These are phyloP conservation scores for Yarrowia sp. DNA, from an alignment of 805 yeast genomes.

Conservation along the genomic window DNA sequence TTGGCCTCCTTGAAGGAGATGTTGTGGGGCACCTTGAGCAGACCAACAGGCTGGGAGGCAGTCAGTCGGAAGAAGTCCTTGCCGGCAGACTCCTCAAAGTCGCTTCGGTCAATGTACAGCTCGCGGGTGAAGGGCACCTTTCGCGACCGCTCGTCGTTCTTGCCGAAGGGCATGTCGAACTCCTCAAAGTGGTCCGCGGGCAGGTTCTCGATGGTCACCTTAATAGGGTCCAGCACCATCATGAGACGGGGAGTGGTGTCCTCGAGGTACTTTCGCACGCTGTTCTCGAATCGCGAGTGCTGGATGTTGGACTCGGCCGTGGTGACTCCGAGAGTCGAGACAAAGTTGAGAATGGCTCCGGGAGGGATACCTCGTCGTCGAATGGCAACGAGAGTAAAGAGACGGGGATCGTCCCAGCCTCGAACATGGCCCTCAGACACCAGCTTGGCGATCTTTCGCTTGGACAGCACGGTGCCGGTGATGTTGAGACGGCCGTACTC, in stretches of 20 bases:
- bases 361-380: slow-evolving; percentile 99
- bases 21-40: slow-evolving; percentile 85
- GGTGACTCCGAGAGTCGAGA: slow-evolving; percentile 95
- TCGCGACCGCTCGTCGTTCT: slow-evolving; percentile 66
- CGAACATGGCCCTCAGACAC: slow-evolving; percentile 79
- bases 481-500: slow-evolving; percentile 96
- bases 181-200: slow-evolving; percentile 68
- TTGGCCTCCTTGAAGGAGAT: slow-evolving; percentile 69
- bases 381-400: slow-evolving; percentile 90
- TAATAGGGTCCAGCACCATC: slow-evolving; percentile 87
- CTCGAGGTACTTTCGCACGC: slow-evolving; percentile 85
- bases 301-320: slow-evolving; percentile 91
- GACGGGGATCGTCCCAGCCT: slow-evolving; percentile 98
- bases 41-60: slow-evolving; percentile 91
- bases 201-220: slow-evolving; percentile 77
- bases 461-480: slow-evolving; percentile 90
- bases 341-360: slow-evolving; percentile 89
- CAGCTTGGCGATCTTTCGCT: slow-evolving; percentile 91
- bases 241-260: slow-evolving; percentile 89
- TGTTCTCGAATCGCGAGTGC: slow-evolving; percentile 80
- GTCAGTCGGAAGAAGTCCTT: slow-evolving; percentile 88
- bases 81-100: slow-evolving; percentile 63
- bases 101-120: slow-evolving; percentile 83
- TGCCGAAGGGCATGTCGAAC: slow-evolving; percentile 80
- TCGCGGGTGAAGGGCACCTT: slow-evolving; percentile 76